Conservation (phyloP, 176 grass and related monocot species). For the Zizania latifolia region DNA sequence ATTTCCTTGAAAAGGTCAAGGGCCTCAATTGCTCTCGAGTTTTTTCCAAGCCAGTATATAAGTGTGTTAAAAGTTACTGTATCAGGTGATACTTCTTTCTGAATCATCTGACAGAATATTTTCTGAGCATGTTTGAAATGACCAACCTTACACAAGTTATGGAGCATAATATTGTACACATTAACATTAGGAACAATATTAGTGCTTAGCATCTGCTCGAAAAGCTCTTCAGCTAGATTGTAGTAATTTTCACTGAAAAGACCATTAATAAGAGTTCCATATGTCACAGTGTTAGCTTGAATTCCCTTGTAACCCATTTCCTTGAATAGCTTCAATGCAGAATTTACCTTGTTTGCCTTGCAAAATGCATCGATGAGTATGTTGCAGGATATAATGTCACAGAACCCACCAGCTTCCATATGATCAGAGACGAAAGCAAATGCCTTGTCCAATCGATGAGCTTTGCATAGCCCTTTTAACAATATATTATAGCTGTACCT, state of each 20-base stretch:
- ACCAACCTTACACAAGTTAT: conserved; percentile 53
- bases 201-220: conserved; percentile 55
- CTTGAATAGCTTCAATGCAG: conserved; percentile 58
- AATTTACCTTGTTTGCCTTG: conserved; percentile 47
- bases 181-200: conserved; percentile 53
- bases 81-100: conserved; percentile 41
- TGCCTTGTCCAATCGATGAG: conserved; percentile 56
- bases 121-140: conserved; percentile 45
- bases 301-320: conserved; percentile 75
- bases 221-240: conserved; percentile 58
- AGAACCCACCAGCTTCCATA: conserved; percentile 63
- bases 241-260: conserved; percentile 42
- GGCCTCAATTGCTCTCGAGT: conserved; percentile 48
- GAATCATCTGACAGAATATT: conserved; percentile 49
- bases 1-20: conserved; percentile 56
- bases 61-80: conserved; percentile 61
- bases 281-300: conserved; percentile 56
- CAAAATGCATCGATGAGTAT: conserved; percentile 76
- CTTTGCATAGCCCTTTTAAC: conserved; percentile 72
- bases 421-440: conserved; percentile 56
- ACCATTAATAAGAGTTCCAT: conserved; percentile 68
- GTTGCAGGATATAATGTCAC: conserved; percentile 71
- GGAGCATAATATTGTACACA: conserved; percentile 64
- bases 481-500: conserved; percentile 61
- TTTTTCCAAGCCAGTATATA: conserved; percentile 55